Evolutionary conservation across 2,329 filamentous ascomycete genomes (phyloP).

Genomic region (Pseudomassariella vexata): DNA sequence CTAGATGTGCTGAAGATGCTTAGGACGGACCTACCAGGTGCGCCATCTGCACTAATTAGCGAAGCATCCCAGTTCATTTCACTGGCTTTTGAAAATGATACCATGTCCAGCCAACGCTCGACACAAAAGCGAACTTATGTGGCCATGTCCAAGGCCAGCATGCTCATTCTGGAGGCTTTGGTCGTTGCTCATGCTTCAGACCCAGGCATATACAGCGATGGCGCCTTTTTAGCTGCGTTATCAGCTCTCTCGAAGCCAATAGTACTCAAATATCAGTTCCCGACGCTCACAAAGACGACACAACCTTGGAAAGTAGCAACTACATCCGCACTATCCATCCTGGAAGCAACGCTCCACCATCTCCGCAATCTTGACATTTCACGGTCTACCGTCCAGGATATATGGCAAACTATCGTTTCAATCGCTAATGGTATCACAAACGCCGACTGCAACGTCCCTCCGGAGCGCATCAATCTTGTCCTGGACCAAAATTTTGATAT

Average conservation of each 20-base stretch:
- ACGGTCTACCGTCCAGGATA: slow-evolving; percentile 40
- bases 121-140: slow-evolving; percentile 71
- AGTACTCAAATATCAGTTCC: slow-evolving; percentile 73
- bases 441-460: slow-evolving; percentile 50
- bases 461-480: slow-evolving; percentile 41
- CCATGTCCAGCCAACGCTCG: slow-evolving; percentile 22
- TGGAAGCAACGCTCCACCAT: slow-evolving; percentile 60
- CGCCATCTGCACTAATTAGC: slow-evolving; percentile 62
- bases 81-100: slow-evolving; percentile 55
- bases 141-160: slow-evolving; percentile 78
- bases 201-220: slow-evolving; percentile 62
- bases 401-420: slow-evolving; percentile 66
- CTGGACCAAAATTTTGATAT: slow-evolving; percentile 81
- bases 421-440: slow-evolving; percentile 65
- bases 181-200: slow-evolving; percentile 55
- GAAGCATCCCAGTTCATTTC: slow-evolving; percentile 66
- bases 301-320: slow-evolving; percentile 80
- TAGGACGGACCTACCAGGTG: slow-evolving; percentile 57
- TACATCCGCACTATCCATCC: slow-evolving; percentile 59
- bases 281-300: slow-evolving; percentile 62
- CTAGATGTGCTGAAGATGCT: slow-evolving; percentile 63
- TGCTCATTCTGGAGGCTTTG: slow-evolving; percentile 61
- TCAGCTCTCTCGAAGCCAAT: slow-evolving; percentile 66
- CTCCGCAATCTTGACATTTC: slow-evolving; percentile 44
- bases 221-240: slow-evolving; percentile 60